A percentile compares a stretch with the other conserved stretches of the same genome.
These are phyloP conservation scores for Actinomucor elegans DNA, from an alignment of 371 early-diverging fungal genomes.

Conservation along the genomic window DNA sequence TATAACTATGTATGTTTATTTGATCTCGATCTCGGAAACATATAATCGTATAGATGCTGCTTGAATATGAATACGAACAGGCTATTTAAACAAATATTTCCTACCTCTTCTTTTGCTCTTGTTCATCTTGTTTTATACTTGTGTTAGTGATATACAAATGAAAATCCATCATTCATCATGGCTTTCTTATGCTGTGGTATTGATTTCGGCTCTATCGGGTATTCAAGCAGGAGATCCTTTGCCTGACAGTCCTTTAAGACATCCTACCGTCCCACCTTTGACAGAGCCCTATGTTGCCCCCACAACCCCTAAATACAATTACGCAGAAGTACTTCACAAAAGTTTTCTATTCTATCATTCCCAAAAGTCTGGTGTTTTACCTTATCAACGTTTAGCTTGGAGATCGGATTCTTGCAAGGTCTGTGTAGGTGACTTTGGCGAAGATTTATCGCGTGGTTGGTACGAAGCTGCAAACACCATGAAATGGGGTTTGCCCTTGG, in stretches of 20 bases:
- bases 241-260: conserved; percentile 29
- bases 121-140: no score
- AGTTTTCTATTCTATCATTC: conserved; percentile 56
- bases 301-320: conserved; percentile 47
- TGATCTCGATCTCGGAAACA: no score
- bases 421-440: conserved; percentile 54
- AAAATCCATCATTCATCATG: conserved; percentile 12
- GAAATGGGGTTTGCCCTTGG: conserved; percentile 63
- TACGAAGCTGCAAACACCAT: conserved; percentile 67
- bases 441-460: conserved; percentile 59
- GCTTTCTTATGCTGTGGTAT: conserved; percentile 7
- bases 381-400: conserved; percentile 62
- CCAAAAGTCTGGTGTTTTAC: conserved; percentile 54
- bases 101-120: no score
- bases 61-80: no score
- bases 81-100: no score
- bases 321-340: conserved; percentile 57
- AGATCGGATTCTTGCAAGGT: conserved; percentile 57
- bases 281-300: conserved; percentile 45
- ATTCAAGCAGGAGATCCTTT: neutral
- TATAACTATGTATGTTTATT: no score
- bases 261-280: conserved; percentile 32
- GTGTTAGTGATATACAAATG: neutral
- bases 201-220: neutral
- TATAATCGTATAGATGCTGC: no score